Conservation (phyloP, 1,139 yeast genomes). For the Nakaseomyces sp. region DNA sequence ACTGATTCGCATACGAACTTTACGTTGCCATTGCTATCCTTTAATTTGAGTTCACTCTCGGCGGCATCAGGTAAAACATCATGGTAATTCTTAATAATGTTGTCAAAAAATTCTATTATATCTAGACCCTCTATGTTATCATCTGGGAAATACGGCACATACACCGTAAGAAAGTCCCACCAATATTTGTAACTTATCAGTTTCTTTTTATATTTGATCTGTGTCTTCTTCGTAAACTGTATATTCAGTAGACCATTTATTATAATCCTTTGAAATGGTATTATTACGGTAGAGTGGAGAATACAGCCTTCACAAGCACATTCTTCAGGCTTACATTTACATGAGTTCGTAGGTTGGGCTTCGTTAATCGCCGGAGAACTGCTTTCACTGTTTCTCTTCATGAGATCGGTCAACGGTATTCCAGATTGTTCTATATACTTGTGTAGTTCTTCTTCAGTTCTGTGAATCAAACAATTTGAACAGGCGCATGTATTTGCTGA, state of each 20-base stretch:
- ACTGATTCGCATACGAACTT: not conserved
- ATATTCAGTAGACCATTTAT: conserved; percentile 22
- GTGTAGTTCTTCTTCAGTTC: conserved; percentile 29
- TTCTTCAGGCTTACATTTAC: conserved; percentile 13
- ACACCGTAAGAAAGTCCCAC: conserved; percentile 27
- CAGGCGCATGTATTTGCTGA: conserved; percentile 27
- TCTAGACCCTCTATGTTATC: conserved; percentile 22
- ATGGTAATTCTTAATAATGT: conserved; percentile 13
- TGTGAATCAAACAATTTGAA: conserved; percentile 30
- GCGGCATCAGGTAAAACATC: conserved; percentile 1
- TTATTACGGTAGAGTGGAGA: conserved; percentile 23
- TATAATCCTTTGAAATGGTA: conserved; percentile 22
- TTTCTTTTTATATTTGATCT: conserved; percentile 23
- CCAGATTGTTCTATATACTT: conserved; percentile 26
- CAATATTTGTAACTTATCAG: conserved; percentile 28
- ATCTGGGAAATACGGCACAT: conserved; percentile 19
- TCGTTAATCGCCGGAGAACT: not conserved
- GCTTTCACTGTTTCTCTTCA: conserved; percentile 8
- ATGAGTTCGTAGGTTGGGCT: not conserved
- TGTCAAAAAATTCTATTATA: conserved; percentile 26
- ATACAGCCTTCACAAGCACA: conserved; percentile 22
- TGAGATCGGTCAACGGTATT: conserved; percentile 25
- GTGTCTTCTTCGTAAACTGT: conserved; percentile 23
- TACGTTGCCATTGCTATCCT: not conserved
- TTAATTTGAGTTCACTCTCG: not conserved